Evolutionary conservation across 108 stramenopile genomes (phyloP).

Genomic region (Seminavis robusta): DNA sequence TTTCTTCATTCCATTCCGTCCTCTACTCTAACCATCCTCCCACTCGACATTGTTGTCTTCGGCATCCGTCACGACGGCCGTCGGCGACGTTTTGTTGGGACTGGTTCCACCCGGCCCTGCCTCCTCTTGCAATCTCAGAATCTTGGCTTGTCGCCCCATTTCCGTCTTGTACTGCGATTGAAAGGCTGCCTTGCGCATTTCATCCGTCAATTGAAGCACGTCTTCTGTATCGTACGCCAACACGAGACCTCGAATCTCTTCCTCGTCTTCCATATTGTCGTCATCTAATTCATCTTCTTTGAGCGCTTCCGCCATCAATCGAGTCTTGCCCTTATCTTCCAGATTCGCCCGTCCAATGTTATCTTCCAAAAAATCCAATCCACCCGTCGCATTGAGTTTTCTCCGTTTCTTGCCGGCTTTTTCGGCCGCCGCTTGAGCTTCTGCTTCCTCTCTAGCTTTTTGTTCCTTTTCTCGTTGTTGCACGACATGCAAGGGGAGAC

Average conservation of each 20-base stretch:
- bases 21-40: no score
- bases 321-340: conserved; percentile 19
- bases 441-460: conserved; percentile 27
- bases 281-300: conserved; percentile 41
- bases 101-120: no score
- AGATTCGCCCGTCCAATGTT: conserved; percentile 61
- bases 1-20: no score
- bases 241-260: conserved; percentile 13
- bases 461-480: conserved; percentile 42
- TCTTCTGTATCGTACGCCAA: conserved; percentile 56
- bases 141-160: conserved; percentile 60
- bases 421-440: conserved; percentile 22
- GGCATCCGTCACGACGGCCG: no score
- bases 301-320: background rate
- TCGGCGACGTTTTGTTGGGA: no score
- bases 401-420: conserved; percentile 7
- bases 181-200: conserved; percentile 61
- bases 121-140: no score
- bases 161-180: conserved; percentile 76
- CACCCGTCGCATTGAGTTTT: conserved; percentile 17
- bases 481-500: conserved; percentile 49
- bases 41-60: no score
- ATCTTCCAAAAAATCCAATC: conserved; percentile 56
- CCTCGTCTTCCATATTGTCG: conserved; percentile 37
- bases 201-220: conserved; percentile 50